Evolutionary conservation across 306 rosid species (phyloP), one percentile per base, ranked within the genome.

Genomic region (Abrus precatorius): DNA sequence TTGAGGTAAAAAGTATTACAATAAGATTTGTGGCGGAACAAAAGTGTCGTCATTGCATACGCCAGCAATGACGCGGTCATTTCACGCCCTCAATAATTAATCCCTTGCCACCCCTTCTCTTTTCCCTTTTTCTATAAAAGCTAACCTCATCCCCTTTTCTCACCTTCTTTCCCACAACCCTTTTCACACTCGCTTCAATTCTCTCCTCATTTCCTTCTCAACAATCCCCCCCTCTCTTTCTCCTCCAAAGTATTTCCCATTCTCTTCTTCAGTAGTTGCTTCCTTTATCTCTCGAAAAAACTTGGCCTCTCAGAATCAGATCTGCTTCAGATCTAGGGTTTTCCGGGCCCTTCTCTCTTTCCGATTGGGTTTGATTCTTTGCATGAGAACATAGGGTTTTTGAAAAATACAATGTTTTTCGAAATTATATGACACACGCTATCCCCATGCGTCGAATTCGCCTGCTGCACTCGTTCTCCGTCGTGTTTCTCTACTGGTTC

Each of bases 401-500:
- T 6, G 77, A 53, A 64, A 40, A 76, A 6, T 40, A n/a, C 83
- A 83, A 86, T 86, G 87, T 72, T 60, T 77, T n/a, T 47, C 33
- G 60, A 71, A 72, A 12, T 80, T 76, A 43, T 40, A 29, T 83
- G 68, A 86, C 65, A 38, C 76, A 5, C 75, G 11, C 63, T 14
- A 4, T 9, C 76, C 33, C 48, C 82, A 86, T 86, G 89, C 85
- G 83, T 86, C 89, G 87, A 65, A 60, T 86, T 72, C 85, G 87
- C 45, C 9, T 86, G 55, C 79, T 76, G 3, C 89, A 86, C 78
- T 86, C 89, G 0, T 86, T 86, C 79, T 86, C 89, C 1, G 89
- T 86, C 0, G 85, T 80, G 34, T 86, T 86, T 8, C 87, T 86
- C 5, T 86, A 86, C 87, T 80, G 89, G 89, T 86, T 83, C 79